Evolutionary conservation across 2,329 filamentous ascomycete genomes (phyloP).

Genomic region (Rhynchosporium secalis): DNA sequence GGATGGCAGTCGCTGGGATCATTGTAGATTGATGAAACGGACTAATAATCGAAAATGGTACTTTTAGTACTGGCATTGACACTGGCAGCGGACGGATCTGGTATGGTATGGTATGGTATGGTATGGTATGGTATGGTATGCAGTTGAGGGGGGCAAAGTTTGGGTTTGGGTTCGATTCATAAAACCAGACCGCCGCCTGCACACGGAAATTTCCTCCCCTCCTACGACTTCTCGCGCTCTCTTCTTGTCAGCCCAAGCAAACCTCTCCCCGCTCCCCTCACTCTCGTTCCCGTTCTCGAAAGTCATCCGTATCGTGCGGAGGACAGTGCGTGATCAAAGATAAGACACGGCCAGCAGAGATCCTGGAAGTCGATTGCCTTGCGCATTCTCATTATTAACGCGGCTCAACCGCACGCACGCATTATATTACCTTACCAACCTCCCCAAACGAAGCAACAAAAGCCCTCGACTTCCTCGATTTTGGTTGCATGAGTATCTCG

Average conservation of each 20-base stretch:
- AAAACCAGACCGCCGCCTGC: slow-evolving; percentile 35
- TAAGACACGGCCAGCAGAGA: slow-evolving; percentile 6
- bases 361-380: slow-evolving; percentile 7
- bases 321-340: slow-evolving; percentile 3
- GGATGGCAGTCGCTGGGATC: neutral
- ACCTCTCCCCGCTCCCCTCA: slow-evolving; percentile 17
- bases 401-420: slow-evolving; percentile 4
- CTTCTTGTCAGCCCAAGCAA: slow-evolving; percentile 34
- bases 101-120: neutral
- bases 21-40: too few relatives aligned
- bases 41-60: too few relatives aligned
- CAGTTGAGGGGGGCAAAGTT: neutral
- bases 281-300: slow-evolving; percentile 3
- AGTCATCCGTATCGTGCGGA: neutral
- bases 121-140: neutral
- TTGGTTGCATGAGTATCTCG: slow-evolving; percentile 37
- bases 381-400: slow-evolving; percentile 11
- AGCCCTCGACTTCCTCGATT: slow-evolving; percentile 22
- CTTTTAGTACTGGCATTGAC: too few relatives aligned
- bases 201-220: slow-evolving; percentile 3
- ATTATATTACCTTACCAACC: slow-evolving; percentile 8
- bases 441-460: slow-evolving; percentile 22
- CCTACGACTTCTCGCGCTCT: slow-evolving; percentile 14
- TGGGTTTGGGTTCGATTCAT: slow-evolving; percentile 24
- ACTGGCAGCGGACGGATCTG: neutral